Conservation (phyloP, 805 yeast species). For the Candida odintsovae region DNA sequence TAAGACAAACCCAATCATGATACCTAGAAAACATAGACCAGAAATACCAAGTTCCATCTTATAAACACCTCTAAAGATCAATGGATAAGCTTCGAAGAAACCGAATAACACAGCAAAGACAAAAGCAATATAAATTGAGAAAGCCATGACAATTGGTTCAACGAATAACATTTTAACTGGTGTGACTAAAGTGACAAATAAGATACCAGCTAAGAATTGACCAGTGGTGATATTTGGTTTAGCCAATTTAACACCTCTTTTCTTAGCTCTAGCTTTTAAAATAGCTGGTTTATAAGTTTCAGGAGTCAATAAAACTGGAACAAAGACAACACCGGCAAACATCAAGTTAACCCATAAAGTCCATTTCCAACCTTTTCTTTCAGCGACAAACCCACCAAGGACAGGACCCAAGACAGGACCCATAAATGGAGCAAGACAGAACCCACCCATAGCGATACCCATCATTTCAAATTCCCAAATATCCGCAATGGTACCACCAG, state of each 20-base stretch:
- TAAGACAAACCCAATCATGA: conserved; percentile 58
- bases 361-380: conserved; percentile 63
- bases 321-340: conserved; percentile 50
- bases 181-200: conserved; percentile 47
- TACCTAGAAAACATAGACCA: conserved; percentile 67
- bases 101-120: conserved; percentile 75
- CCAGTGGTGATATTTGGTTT: conserved; percentile 28
- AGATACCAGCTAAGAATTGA: conserved; percentile 38
- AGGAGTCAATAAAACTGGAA: conserved; percentile 45
- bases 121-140: conserved; percentile 66
- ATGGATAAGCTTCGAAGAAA: conserved; percentile 74
- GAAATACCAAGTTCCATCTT: conserved; percentile 53
- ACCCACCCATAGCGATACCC: conserved; percentile 72
- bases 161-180: conserved; percentile 64
- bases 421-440: conserved; percentile 71
- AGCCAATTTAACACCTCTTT: conserved; percentile 48
- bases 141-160: conserved; percentile 71
- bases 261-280: conserved; percentile 51
- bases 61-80: conserved; percentile 64
- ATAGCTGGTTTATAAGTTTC: conserved; percentile 71
- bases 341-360: conserved; percentile 66
- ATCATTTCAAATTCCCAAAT: conserved; percentile 62
- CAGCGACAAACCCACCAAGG: conserved; percentile 65
- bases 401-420: conserved; percentile 80
- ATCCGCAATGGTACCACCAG: conserved; percentile 80